phyloP scores from a whole-genome alignment of 768 basidiomycete species.

The Gautieria morchelliformis region DNA sequence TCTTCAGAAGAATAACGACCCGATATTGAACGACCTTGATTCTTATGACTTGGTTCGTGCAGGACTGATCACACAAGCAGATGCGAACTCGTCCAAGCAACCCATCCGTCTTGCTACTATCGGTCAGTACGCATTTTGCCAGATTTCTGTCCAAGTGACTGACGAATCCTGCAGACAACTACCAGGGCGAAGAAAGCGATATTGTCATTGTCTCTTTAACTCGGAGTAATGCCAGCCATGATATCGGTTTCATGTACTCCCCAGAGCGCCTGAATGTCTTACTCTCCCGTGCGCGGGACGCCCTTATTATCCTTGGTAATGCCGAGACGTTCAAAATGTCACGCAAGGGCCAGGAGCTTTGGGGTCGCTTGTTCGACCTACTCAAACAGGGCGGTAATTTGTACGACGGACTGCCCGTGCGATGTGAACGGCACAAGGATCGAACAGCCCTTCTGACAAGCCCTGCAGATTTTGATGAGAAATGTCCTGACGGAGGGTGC shows the following conservation, averaged over 20 bases:
- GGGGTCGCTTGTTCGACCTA: slow-evolving; percentile 39
- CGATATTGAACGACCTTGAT: slow-evolving; percentile 55
- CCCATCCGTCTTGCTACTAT: too few species aligned
- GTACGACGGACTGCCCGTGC: slow-evolving; percentile 49
- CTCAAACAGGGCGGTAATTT: slow-evolving; percentile 35
- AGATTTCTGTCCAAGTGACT: too few species aligned
- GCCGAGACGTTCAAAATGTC: slow-evolving; percentile 44
- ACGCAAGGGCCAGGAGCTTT: slow-evolving; percentile 42
- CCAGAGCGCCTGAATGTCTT: slow-evolving; percentile 65
- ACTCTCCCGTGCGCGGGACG: slow-evolving; percentile 58
- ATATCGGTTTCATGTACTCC: slow-evolving; percentile 66
- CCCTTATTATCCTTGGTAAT: slow-evolving; percentile 59
- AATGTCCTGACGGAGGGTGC: slow-evolving; percentile 58
- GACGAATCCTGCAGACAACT: slow-evolving; percentile 48
- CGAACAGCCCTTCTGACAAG: slow-evolving; percentile 27
- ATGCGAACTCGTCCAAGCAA: too few species aligned
- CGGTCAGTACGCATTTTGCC: too few species aligned
- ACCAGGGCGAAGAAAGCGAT: slow-evolving; percentile 68
- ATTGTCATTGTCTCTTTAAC: slow-evolving; percentile 56
- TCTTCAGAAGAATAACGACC: slow-evolving; percentile 39
- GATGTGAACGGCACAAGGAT: slow-evolving; percentile 47
- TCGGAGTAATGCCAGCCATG: slow-evolving; percentile 41
- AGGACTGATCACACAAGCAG: slow-evolving; percentile 36
- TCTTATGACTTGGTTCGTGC: slow-evolving; percentile 47
- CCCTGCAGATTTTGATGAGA: slow-evolving; percentile 38